Evolutionary conservation across 345 rosid species (phyloP), one percentile per base, ranked within the genome.

Genomic region (Hypericum androsaemum): DNA sequence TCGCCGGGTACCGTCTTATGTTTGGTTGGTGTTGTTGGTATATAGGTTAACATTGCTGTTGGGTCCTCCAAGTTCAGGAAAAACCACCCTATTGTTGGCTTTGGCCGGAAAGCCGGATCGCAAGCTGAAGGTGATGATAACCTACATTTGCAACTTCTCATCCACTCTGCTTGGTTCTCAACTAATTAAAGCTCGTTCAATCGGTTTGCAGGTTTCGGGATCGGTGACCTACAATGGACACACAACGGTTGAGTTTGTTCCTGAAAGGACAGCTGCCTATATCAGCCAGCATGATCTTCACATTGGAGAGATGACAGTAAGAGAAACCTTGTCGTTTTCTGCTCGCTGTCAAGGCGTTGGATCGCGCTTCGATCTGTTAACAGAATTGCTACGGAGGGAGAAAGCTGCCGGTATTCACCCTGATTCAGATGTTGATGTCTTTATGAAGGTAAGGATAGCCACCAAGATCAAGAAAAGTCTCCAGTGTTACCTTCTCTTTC

Each of bases 361-460:
- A 43, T 6, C 47, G 14, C 47, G 47, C 0, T n/a, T 10, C 5
- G 47, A 15, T 43, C 14, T 6, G 47, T 43, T 49, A 10, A 28
- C 10, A 22, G 52, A 49, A 13, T 32, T 49, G 35, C 10, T 37
- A 10, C 22, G 52, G 12, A 49, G 52, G 15, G 52, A 49, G 52
- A 49, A 49, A 32, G 52, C 52, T 9, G 52, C 36, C 22, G 12
- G 35, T 28, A 49, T 49, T 12, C 22, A 16, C n/a, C 52, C 52
- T 8, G 52, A 49, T 49, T 37, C 52, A 10, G 52, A 49, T 22
- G 35, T 49, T 10, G 52, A 49, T 28, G 37, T 49, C 52, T 49
- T 17, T 14, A 49, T 49, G 52, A 49, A 49, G 37, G 52, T 49
- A 32, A 49, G 52, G 32, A 4, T 22, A 22, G 32, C 32, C 32